Base-by-base conservation (phyloP, 2,329 filamentous ascomycete genomes). In the Epicoccum nigrum region DNA sequence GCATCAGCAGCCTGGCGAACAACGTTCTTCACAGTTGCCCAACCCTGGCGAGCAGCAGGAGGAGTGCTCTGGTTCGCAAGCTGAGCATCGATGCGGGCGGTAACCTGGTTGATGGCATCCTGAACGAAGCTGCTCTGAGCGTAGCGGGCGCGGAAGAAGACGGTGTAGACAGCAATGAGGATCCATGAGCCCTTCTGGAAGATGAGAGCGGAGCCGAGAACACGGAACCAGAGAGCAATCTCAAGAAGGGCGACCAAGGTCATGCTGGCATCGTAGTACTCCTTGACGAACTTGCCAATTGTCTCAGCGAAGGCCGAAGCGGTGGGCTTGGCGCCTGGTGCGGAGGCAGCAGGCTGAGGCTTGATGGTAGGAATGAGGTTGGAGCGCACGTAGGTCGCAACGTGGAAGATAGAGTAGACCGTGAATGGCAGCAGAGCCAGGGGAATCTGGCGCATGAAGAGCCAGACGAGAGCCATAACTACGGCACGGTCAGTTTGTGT, bases 401-500 rank as follows among this genome's bases (percentile, higher is more conserved):
- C 92, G 79, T 99, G 94, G 86, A 99, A 99, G 76, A 97, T 77
- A 52, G 93, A 97, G 84, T 97, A 99, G 76, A 99, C 90, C 65
- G 86, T 87, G 79, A 96, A 99, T 21, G 94, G 94, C 48, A 97
- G 85, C 68, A 99, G 84, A 48, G 94, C 94, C 65, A 97, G 83
- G 30, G 91, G 87, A 68, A 95, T 88, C 79, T 97, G 92, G 64
- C 90, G 89, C 55, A 88, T 86, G 76, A 93, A 88, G 66, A 99
- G 89, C 94, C 94, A 99, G 67, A 97, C 85, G 56, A 97, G 82
- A 49, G 92, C 92, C 89, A 97, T 92, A 66, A 85, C 92, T 96
- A 69, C 48, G 65, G 53, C 45, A 35, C 12, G 35, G 51, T 62
- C 37, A 64, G 59, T 43, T 48, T 28, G 73, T 54, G 52, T 28